phyloP scores from a whole-genome alignment of 2,329 filamentous ascomycete genomes.

The Camptophora hylomeconis region DNA sequence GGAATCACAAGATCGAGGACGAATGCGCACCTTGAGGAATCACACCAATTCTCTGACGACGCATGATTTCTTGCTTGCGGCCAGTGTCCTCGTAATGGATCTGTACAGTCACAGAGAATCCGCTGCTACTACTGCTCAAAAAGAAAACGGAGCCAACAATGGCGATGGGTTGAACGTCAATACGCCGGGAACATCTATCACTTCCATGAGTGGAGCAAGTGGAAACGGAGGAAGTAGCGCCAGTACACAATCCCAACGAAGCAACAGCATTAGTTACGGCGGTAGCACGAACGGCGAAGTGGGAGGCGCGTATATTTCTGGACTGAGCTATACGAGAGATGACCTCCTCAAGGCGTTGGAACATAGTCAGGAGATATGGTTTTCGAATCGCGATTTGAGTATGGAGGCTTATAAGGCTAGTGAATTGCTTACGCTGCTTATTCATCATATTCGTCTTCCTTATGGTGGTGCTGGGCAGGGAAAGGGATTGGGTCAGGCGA shows the following conservation, averaged over 20 bases:
- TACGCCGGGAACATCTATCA: slow-evolving; percentile 14
- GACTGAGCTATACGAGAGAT: slow-evolving; percentile 30
- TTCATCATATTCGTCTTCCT: slow-evolving; percentile 52
- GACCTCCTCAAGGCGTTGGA: slow-evolving; percentile 69
- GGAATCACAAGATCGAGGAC: slow-evolving; percentile 60
- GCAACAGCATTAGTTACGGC: slow-evolving; percentile 13
- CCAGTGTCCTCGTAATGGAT: slow-evolving; percentile 73
- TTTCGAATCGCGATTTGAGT: slow-evolving; percentile 58
- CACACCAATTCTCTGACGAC: slow-evolving; percentile 68
- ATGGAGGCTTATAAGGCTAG: slow-evolving; percentile 86
- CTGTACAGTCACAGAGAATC: slow-evolving; percentile 48
- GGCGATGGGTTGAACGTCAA: slow-evolving; percentile 34
- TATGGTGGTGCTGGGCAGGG: slow-evolving; percentile 8
- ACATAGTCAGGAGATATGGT: slow-evolving; percentile 66
- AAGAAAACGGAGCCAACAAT: slow-evolving; percentile 26
- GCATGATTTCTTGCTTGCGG: slow-evolving; percentile 74
- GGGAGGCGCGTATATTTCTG: slow-evolving; percentile 10
- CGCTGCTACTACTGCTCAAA: slow-evolving; percentile 20
- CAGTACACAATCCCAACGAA: slow-evolving; percentile 1
- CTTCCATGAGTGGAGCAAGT: slow-evolving; percentile 1
- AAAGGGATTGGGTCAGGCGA: not conserved
- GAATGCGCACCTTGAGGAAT: slow-evolving; percentile 61
- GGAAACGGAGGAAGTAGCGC: slow-evolving; percentile 4
- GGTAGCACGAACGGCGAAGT: slow-evolving; percentile 10
- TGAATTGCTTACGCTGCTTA: slow-evolving; percentile 67